Evolutionary conservation across 306 rosid genomes (phyloP).

Genomic region (Luffa acutangula): DNA sequence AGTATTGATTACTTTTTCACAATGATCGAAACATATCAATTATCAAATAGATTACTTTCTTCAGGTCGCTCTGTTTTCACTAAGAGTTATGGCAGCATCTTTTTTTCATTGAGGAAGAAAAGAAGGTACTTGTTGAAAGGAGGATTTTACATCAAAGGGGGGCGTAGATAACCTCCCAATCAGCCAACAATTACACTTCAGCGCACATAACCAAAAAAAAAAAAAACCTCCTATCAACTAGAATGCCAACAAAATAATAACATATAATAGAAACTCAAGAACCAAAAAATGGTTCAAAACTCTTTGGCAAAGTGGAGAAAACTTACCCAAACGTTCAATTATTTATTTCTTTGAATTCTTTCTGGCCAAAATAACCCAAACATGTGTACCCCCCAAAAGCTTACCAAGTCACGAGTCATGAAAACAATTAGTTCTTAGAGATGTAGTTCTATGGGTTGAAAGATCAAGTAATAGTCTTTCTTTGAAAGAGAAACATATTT

Average conservation of each 20-base stretch:
- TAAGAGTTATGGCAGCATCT: not conserved
- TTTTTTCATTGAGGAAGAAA: not conserved
- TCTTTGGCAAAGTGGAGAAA: not conserved
- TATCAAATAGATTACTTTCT: not conserved
- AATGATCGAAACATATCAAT: not conserved
- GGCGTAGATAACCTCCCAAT: not conserved
- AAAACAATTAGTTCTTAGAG: not conserved
- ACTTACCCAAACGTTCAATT: not conserved
- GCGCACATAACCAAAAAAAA: not conserved
- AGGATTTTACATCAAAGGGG: not conserved
- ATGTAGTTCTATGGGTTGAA: not conserved
- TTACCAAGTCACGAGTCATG: not conserved
- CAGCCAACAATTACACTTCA: not conserved
- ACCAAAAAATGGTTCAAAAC: not conserved
- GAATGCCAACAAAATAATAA: not conserved
- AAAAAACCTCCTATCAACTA: not conserved
- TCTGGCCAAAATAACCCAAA: not conserved
- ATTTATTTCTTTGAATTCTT: not conserved
- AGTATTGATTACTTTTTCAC: not conserved
- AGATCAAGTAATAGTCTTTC: not conserved
- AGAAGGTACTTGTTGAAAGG: not conserved
- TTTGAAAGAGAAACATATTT: too few relatives aligned
- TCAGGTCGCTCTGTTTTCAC: not conserved
- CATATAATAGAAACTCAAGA: not conserved
- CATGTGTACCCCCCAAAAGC: not conserved